Conservation (phyloP, 208 protist genomes). For the Trypanosoma platydactyli region DNA sequence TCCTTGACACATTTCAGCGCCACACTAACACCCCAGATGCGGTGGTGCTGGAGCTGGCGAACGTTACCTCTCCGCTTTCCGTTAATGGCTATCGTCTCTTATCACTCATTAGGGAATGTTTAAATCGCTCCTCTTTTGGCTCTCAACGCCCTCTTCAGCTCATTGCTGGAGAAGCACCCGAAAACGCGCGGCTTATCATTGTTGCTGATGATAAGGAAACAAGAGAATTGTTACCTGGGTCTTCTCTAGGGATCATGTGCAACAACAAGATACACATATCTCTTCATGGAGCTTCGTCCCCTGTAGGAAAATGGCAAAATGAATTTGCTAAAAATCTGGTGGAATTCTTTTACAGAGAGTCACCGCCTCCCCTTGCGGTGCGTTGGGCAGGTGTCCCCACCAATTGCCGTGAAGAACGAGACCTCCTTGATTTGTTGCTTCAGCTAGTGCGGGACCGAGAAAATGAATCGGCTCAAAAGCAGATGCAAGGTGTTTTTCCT, state of each 20-base stretch:
- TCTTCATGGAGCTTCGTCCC: background rate
- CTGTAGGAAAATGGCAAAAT: background rate
- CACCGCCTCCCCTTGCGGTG: conserved; percentile 12
- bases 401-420: conserved; percentile 16
- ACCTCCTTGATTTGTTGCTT: conserved; percentile 24
- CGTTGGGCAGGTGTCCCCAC: conserved; percentile 28
- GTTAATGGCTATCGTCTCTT: conserved; percentile 49
- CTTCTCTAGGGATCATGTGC: background rate
- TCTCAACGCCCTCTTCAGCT: conserved; percentile 4
- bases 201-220: conserved; percentile 6
- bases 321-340: conserved; percentile 20
- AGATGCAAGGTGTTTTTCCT: background rate
- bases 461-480: conserved; percentile 12
- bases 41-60: conserved; percentile 48
- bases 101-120: conserved; percentile 50
- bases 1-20: conserved; percentile 71
- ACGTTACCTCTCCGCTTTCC: conserved; percentile 31
- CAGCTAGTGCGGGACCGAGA: conserved; percentile 25
- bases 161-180: background rate
- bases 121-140: conserved; percentile 28
- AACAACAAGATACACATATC: conserved; percentile 14
- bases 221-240: conserved; percentile 2
- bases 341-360: conserved; percentile 8
- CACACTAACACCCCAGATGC: conserved; percentile 36
- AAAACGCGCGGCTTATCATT: conserved; percentile 8